These are phyloP conservation scores for Pleurotus tuoliensis DNA, from an alignment of 768 basidiomycete species.

Conservation along the genomic window DNA sequence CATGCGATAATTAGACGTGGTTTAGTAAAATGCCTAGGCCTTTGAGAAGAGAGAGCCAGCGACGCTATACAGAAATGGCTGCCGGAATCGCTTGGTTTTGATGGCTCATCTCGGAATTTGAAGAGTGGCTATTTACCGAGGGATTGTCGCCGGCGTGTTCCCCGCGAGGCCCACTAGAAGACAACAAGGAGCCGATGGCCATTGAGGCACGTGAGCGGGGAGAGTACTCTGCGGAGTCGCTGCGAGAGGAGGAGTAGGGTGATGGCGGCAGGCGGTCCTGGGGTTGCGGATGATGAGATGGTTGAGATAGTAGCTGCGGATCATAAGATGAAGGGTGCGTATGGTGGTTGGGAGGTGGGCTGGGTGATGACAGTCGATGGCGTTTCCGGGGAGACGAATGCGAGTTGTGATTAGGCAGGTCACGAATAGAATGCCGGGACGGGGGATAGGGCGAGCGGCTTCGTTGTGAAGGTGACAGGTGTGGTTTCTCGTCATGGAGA, in stretches of 20 bases:
- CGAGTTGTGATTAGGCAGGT: slow-evolving; percentile 23
- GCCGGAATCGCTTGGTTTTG: neutral
- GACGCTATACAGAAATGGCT: slow-evolving; percentile 1
- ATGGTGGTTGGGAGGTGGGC: slow-evolving; percentile 30
- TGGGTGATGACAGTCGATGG: slow-evolving; percentile 54
- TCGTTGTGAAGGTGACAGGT: slow-evolving; percentile 30
- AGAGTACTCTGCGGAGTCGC: slow-evolving; percentile 65
- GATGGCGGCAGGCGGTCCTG: slow-evolving; percentile 61
- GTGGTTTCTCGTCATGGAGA: slow-evolving; percentile 26
- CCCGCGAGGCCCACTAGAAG: slow-evolving; percentile 38
- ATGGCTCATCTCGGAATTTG: slow-evolving; percentile 2
- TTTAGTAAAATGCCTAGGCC: neutral
- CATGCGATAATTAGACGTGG: neutral
- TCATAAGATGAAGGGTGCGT: slow-evolving; percentile 24
- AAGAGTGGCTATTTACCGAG: slow-evolving; percentile 6
- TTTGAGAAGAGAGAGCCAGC: neutral
- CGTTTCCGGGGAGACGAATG: slow-evolving; percentile 55
- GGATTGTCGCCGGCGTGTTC: slow-evolving; percentile 30
- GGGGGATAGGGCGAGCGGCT: slow-evolving; percentile 38
- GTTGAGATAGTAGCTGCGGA: slow-evolving; percentile 31
- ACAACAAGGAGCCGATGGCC: slow-evolving; percentile 73
- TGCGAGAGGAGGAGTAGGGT: slow-evolving; percentile 69
- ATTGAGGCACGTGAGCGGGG: slow-evolving; percentile 71
- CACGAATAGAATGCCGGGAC: slow-evolving; percentile 28
- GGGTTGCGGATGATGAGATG: slow-evolving; percentile 26